Base-by-base conservation (phyloP, 129 eudicot genomes). In the Flaveria robusta region DNA sequence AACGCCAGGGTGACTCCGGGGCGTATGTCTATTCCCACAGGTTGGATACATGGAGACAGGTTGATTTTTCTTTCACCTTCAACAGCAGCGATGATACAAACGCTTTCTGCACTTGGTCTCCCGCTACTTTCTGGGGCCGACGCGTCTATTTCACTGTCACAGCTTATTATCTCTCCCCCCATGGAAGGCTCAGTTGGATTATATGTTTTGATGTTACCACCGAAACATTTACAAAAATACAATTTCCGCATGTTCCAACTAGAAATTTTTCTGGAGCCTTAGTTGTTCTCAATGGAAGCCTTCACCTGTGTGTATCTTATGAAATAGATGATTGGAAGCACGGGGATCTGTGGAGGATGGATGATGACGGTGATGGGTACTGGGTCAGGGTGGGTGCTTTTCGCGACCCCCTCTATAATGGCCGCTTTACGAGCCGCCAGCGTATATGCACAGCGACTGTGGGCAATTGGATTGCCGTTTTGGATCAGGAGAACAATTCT, bases 1-100 rank as follows among this genome's bases (percentile, higher is more conserved):
- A n/a, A 15, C 0, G 14, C 13, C 13, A n/a, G 49, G 70, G 70
- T 65, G 23, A 0, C 2, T 10, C 3, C 0, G 23, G 49, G 13
- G 70, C 70, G 3, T 65, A 15, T 65, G 37, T 65, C 70, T 65
- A 65, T 65, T 65, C 70, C 24, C 7, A 65, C 22, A n/a, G 3
- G 37, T 34, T 65, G 49, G 70, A 65, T 65, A 8, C 26, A 34
- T 65, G 70, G 49, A 65, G 46, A 65, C 24, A 16, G 14, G n/a
- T 65, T 31, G 23, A 37, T 9, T 65, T 65, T 34, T 34, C 70
- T 29, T n/a, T 65, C 46, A 9, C 20, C 47, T 29, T 37, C 18
- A 65, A 56, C 31, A 18, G 10, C 60, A 52, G 15, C 5, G 19
- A 18, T 18, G 60, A 52, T 16, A 5, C 7, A 51, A 2, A 34